Evolutionary conservation across 495 filamentous ascomycete species (phyloP).

Genomic region (Lepidopterella palustris): DNA sequence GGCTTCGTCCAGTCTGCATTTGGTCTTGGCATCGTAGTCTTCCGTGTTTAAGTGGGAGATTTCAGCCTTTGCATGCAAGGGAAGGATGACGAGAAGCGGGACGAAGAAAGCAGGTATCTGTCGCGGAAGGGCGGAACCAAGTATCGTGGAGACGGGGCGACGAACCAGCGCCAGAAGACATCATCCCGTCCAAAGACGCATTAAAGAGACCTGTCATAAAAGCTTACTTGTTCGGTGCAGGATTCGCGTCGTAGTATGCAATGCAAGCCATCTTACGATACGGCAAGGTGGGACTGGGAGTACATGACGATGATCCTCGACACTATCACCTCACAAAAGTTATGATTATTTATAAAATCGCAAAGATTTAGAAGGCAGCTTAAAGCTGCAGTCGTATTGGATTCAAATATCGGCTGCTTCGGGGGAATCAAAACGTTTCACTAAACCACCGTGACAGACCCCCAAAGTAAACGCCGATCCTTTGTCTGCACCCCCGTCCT

Average conservation of each 20-base stretch:
- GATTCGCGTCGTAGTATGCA: no score
- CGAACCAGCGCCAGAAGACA: neutral
- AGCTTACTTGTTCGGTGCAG: neutral
- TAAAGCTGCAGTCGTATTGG: neutral
- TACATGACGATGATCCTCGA: neutral
- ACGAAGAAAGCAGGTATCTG: neutral
- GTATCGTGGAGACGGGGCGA: neutral
- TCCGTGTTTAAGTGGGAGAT: neutral
- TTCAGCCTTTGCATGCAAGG: neutral
- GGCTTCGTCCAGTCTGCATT: no score
- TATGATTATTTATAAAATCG: no score
- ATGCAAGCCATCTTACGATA: no score
- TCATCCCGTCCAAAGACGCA: neutral
- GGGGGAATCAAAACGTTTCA: neutral
- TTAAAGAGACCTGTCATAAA: neutral
- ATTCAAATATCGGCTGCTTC: neutral
- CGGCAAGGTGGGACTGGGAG: no score
- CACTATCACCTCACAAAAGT: neutral
- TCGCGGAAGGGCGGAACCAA: neutral
- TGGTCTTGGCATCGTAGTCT: no score
- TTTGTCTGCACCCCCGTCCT: neutral
- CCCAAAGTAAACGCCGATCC: neutral
- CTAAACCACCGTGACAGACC: neutral
- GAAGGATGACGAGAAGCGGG: neutral
- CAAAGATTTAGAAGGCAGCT: neutral